Percentiles rank a stretch among this genome's conserved stretches.
Evolutionary conservation across 169 alveolate species (phyloP).

Genomic region (Plasmodium blacklocki): DNA sequence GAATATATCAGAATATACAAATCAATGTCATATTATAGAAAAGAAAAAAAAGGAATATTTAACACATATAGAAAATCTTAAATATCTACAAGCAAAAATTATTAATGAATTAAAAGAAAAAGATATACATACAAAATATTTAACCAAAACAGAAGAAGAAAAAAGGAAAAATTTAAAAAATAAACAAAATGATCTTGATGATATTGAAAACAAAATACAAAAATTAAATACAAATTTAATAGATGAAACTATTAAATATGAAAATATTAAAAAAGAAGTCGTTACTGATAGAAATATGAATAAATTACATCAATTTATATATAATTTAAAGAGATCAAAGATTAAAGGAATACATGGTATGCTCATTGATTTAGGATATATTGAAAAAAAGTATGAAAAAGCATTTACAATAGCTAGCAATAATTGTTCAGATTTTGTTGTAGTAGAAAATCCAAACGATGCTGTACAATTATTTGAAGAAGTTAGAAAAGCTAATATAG

Average conservation of each 20-base stretch:
- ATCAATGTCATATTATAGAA: conserved; percentile 78
- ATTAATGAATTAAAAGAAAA: conserved; percentile 63
- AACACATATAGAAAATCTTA: conserved; percentile 25
- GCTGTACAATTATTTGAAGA: conserved; percentile 91
- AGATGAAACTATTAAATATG: conserved; percentile 75
- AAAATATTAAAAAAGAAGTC: conserved; percentile 75
- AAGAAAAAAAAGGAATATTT: conserved; percentile 49
- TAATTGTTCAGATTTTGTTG: conserved; percentile 89
- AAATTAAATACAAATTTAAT: conserved; percentile 24
- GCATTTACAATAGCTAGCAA: conserved; percentile 92
- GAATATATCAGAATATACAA: conserved; percentile 73
- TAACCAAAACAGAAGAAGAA: conserved; percentile 26
- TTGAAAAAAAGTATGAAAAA: conserved; percentile 90
- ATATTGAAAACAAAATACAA: conserved; percentile 43
- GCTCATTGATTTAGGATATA: conserved; percentile 94
- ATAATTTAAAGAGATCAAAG: conserved; percentile 73
- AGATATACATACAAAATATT: conserved; percentile 34
- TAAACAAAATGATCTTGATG: conserved; percentile 19
- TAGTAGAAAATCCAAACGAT: conserved; percentile 93
- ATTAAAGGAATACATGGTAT: conserved; percentile 92
- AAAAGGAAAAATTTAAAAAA: conserved; percentile 19
- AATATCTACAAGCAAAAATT: conserved; percentile 54
- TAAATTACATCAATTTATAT: conserved; percentile 76
- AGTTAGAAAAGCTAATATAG: conserved; percentile 90
- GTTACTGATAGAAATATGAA: conserved; percentile 69